Conservation (phyloP, 306 rosid species). For the Abrus precatorius region DNA sequence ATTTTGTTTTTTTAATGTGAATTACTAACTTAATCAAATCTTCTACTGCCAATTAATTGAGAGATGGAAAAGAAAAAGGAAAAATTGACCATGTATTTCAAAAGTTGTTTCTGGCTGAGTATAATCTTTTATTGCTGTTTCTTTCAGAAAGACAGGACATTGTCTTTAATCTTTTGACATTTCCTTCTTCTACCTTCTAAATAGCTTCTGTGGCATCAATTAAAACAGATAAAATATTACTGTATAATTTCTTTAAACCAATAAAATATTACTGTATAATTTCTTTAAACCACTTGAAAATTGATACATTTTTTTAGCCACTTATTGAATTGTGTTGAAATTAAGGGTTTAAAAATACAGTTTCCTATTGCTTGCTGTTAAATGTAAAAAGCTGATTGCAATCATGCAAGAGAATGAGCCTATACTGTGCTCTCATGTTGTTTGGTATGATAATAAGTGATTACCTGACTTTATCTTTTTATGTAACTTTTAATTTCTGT, state of each 20-base stretch:
- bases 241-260: conserved; percentile 9
- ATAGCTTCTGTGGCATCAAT: conserved; percentile 24
- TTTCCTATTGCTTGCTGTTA: conserved; percentile 24
- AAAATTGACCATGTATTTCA: neutral
- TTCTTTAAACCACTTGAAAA: conserved; percentile 23
- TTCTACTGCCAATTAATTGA: neutral
- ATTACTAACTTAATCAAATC: conserved; percentile 8
- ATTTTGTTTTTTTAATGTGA: neutral
- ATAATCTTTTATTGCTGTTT: neutral
- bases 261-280: neutral
- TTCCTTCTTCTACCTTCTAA: conserved; percentile 20
- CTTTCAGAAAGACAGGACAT: neutral
- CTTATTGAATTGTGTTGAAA: neutral
- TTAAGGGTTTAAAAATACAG: conserved; percentile 11
- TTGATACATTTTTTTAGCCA: conserved; percentile 5
- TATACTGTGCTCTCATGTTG: neutral
- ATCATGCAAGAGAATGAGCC: neutral
- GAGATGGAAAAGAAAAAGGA: neutral
- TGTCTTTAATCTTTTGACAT: conserved; percentile 15
- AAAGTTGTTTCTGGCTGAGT: neutral
- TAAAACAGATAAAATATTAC: neutral
- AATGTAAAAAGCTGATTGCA: conserved; percentile 30
- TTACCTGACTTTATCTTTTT: neutral
- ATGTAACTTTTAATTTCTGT: conserved; percentile 8
- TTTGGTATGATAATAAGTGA: conserved; percentile 1